Evolutionary conservation across 176 grass and related monocot species (phyloP), one percentile per base, ranked within the genome.

Genomic region (Oryza meridionalis): DNA sequence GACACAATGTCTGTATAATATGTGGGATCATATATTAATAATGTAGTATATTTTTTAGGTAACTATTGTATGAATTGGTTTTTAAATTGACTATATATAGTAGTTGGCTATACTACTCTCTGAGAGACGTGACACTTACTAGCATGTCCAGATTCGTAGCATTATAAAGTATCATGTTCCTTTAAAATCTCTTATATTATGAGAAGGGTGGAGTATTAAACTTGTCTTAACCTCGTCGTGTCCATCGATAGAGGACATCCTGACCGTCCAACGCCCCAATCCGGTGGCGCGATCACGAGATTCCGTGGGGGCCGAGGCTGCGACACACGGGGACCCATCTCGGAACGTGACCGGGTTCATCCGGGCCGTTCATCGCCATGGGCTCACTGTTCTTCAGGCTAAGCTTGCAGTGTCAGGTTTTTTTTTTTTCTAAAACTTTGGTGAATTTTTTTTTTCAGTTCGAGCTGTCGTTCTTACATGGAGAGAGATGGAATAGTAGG

Each of bases 191-290:
- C n/a, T n/a, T n/a, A n/a, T n/a, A n/a, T n/a, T n/a, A n/a, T n/a
- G n/a, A n/a, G n/a, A n/a, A n/a, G n/a, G n/a, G n/a, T n/a, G n/a
- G n/a, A n/a, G n/a, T n/a, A 31, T 3, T 31, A 31, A 31, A 31
- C 2, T 31, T 31, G 2, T 31, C 29, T 31, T 31, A 9, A 58
- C 22, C 15, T 58, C 44, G 47, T 50, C 47, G 47, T 58, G 51
- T 19, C 51, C 51, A 17, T 53, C 51, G 2, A 9, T 15, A 26
- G 19, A 58, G 17, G 17, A 2, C 51, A 83, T 88, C 74, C 2
- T 58, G 55, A 24, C 5, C 86, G 16, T 82, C 53, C 43, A 71
- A 53, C 19, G 13, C 46, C 10, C 50, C 16, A 62, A 55, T 84
- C 16, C 21, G 1, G 40, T 13, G 19, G 59, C 72, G 6, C 14